Percentiles rank a stretch among this genome's conserved stretches.
These are phyloP conservation scores for Leccinum cinnamomeum DNA, from an alignment of 1,284 basidiomycete genomes.

Conservation along the genomic window DNA sequence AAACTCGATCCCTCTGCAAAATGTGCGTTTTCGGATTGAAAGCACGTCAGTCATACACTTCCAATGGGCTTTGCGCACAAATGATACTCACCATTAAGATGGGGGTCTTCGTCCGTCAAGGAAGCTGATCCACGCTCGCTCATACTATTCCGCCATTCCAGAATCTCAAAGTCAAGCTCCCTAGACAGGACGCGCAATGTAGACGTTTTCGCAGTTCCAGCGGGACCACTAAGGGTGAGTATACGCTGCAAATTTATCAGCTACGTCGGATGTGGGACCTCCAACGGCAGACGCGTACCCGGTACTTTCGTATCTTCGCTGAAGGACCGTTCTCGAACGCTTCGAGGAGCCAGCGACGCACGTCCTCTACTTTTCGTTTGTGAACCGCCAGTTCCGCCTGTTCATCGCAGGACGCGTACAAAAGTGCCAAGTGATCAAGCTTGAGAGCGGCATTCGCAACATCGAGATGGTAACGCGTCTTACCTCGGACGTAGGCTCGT, in stretches of 20 bases:
- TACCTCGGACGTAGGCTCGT: conserved; percentile 69
- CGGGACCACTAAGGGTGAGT: conserved; percentile 84
- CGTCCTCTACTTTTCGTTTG: conserved; percentile 81
- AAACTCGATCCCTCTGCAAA: too few species aligned
- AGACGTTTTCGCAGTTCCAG: conserved; percentile 90
- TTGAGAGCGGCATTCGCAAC: neutral
- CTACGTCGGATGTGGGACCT: neutral
- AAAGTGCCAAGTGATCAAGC: neutral
- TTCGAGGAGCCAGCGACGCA: conserved; percentile 83
- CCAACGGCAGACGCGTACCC: conserved; percentile 48
- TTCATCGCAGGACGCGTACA: neutral
- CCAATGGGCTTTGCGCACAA: neutral
- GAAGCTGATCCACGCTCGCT: conserved; percentile 38
- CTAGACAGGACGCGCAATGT: conserved; percentile 74
- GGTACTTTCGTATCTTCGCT: conserved; percentile 71
- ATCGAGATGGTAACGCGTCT: conserved; percentile 14
- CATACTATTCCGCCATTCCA: conserved; percentile 81
- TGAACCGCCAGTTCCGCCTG: conserved; percentile 88
- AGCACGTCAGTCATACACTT: neutral
- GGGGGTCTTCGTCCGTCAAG: conserved; percentile 7
- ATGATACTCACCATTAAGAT: conserved; percentile 10
- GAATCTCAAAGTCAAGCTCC: conserved; percentile 77
- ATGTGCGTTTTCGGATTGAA: neutral
- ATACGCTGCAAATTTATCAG: conserved; percentile 57
- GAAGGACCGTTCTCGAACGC: conserved; percentile 70